Evolutionary conservation across 2,329 filamentous ascomycete species (phyloP), one percentile per base, ranked within the genome.

Genomic region (Penicillium sclerotigenum): DNA sequence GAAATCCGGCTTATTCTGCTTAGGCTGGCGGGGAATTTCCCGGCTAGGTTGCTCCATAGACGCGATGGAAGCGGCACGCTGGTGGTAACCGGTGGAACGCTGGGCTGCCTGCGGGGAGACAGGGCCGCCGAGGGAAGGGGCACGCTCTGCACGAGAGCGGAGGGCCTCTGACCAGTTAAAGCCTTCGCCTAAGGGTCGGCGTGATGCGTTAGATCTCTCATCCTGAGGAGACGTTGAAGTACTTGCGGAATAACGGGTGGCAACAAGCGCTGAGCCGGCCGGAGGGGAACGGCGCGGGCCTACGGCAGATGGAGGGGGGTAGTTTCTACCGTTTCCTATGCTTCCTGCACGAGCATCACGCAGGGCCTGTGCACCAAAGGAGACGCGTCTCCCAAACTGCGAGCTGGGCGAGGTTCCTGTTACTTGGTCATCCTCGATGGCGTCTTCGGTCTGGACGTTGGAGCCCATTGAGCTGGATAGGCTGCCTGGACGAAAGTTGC

Each of bases 161-260:
- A 97, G 86, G 80, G 96, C 92, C 80, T 97, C 93, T 72, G 91
- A 90, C 89, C 93, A 96, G 78, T 96, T 96, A 83, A 95, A 96
- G 75, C 90, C 90, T 82, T 94, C 91, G 82, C 90, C 89, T 92
- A 84, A 77, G 61, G 59, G 63, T 67, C 70, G 72, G 65, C 72
- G 71, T 70, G 77, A 78, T 59, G 62, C 49, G 72, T 76, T 74
- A 76, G 74, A 75, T 68, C 59, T 73, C 64, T 72, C 69, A 64
- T 72, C 72, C 65, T 69, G 63, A 60, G 67, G 59, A 64, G 65
- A 63, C 59, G 61, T 64, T 62, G 69, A 68, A 65, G 66, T 72
- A 75, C 70, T 73, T 75, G 73, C 64, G 60, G 60, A 61, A 65
- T 67, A 64, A 59, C 62, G 59, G 57, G 58, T 55, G 61, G 64